phyloP scores from a whole-genome alignment of 371 early-diverging fungal species.

The Mortierella sp. region DNA sequence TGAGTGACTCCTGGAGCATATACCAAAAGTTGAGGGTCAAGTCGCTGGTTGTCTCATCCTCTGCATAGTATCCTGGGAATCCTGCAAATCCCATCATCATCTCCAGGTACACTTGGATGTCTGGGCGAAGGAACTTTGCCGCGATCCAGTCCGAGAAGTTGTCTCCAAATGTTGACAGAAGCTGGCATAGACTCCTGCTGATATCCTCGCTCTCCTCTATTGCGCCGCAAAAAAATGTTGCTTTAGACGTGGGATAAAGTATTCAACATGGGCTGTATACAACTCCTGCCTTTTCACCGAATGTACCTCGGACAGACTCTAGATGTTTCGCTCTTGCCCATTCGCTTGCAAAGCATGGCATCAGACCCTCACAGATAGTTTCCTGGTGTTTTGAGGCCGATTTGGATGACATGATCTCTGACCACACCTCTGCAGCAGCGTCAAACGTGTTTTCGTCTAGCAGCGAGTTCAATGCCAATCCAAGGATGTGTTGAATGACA shows the following conservation, averaged over 20 bases:
- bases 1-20: conserved; percentile 76
- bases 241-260: neutral
- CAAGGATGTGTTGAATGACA: conserved; percentile 60
- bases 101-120: conserved; percentile 64
- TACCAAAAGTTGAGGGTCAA: conserved; percentile 83
- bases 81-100: conserved; percentile 79
- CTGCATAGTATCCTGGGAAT: conserved; percentile 78
- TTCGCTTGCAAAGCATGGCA: conserved; percentile 68
- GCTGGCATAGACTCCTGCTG: conserved; percentile 67
- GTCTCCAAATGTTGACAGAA: conserved; percentile 80
- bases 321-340: conserved; percentile 64
- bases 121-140: conserved; percentile 61
- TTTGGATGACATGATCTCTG: conserved; percentile 67
- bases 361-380: conserved; percentile 65
- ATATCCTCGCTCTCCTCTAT: conserved; percentile 71
- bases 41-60: conserved; percentile 80
- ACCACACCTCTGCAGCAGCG: conserved; percentile 65
- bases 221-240: neutral
- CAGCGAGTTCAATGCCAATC: conserved; percentile 60
- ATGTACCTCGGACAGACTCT: conserved; percentile 61
- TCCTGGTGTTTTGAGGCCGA: conserved; percentile 44
- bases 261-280: neutral
- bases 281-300: neutral
- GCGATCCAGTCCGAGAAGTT: conserved; percentile 75
- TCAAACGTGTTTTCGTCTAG: conserved; percentile 64